Evolutionary conservation across 108 stramenopile genomes (phyloP).

Genomic region (Nannochloropsis salina): DNA sequence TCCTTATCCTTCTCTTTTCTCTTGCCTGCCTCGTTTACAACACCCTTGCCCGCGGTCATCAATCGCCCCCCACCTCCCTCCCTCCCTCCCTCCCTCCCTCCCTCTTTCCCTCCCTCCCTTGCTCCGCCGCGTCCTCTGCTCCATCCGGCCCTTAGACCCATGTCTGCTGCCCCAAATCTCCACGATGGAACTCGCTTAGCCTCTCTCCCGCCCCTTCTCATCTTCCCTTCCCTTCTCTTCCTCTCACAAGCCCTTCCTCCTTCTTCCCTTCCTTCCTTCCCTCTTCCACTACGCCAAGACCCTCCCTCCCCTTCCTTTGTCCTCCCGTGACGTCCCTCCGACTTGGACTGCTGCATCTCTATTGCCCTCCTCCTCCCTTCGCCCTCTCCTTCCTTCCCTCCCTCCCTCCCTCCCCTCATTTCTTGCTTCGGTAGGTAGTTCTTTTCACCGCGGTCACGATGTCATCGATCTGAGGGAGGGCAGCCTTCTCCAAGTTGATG

Average conservation of each 20-base stretch:
- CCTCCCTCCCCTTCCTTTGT: background rate
- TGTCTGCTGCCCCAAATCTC: background rate
- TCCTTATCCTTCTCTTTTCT: background rate
- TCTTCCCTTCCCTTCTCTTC: background rate
- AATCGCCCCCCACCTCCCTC: background rate
- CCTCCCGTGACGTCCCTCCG: background rate
- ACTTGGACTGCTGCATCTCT: background rate
- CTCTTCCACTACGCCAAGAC: background rate
- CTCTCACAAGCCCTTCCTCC: background rate
- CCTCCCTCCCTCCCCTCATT: background rate
- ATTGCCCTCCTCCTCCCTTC: background rate
- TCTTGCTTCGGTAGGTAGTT: slow-evolving; percentile 65
- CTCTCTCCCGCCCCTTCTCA: background rate
- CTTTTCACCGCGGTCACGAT: slow-evolving; percentile 79
- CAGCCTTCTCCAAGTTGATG: slow-evolving; percentile 75
- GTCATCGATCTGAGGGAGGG: slow-evolving; percentile 84
- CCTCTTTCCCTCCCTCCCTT: background rate
- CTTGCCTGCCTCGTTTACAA: background rate
- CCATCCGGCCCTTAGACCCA: too few relatives aligned
- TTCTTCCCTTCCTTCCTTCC: background rate
- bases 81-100: background rate
- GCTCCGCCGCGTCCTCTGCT: background rate
- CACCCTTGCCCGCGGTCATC: background rate
- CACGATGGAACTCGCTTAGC: background rate
- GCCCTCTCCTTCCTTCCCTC: background rate